These are phyloP conservation scores for Bertia moriformis DNA, from an alignment of 2,329 filamentous ascomycete genomes.

Conservation along the genomic window DNA sequence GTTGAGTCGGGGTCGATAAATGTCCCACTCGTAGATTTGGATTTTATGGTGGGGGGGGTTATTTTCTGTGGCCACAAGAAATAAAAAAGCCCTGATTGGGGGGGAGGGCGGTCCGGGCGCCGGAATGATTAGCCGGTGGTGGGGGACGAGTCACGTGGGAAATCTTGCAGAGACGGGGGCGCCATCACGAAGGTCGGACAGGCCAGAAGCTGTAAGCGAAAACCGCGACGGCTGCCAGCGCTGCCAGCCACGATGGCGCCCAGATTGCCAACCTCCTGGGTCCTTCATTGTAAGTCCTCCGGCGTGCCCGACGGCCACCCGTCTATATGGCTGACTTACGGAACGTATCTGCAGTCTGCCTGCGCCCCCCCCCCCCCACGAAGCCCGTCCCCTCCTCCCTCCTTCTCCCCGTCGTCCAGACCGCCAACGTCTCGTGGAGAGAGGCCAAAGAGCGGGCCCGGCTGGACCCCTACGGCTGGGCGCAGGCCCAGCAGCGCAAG, in stretches of 20 bases:
- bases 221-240: too few relatives aligned
- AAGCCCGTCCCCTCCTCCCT: slow-evolving; percentile 28
- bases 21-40: too few relatives aligned
- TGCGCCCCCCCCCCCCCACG: slow-evolving; percentile 39
- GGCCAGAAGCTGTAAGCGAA: too few relatives aligned
- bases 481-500: slow-evolving; percentile 71
- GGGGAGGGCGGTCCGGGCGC: too few relatives aligned
- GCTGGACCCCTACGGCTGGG: slow-evolving; percentile 69
- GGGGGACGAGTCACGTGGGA: too few relatives aligned
- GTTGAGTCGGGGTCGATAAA: neutral
- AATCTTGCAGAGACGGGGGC: too few relatives aligned
- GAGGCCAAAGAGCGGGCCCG: slow-evolving; percentile 53
- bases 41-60: too few relatives aligned
- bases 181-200: too few relatives aligned
- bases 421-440: slow-evolving; percentile 45
- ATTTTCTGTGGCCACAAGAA: too few relatives aligned
- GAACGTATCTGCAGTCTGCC: slow-evolving; percentile 13
- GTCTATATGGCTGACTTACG: slow-evolving; percentile 9
- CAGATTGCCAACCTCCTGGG: slow-evolving; percentile 44
- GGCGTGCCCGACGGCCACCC: slow-evolving; percentile 6
- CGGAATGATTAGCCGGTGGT: too few relatives aligned
- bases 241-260: slow-evolving; percentile 49
- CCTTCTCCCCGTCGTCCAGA: slow-evolving; percentile 46
- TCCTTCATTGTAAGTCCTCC: slow-evolving; percentile 38
- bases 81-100: too few relatives aligned